Base-by-base conservation (phyloP, 179 eudicot genomes). In the Beta lomatogona region DNA sequence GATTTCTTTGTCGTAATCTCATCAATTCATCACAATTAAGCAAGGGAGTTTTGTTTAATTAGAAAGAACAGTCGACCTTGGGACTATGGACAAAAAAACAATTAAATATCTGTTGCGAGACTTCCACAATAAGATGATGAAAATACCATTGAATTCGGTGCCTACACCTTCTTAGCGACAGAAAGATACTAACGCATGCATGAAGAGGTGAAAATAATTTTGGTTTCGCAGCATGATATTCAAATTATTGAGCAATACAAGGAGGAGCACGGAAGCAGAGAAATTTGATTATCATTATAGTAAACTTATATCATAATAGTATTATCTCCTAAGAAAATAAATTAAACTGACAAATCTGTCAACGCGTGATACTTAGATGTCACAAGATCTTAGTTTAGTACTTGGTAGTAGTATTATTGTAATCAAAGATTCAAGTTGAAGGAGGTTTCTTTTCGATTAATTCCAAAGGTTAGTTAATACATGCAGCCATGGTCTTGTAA, bases 221-320 rank as follows among this genome's bases (percentile, higher is more conserved):
- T 59, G 19, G 73, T 8, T 53, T 63, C 4, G 65, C 53, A 19
- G 67, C 75, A 44, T 75, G 46, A 55, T 66, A 44, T 53, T 67
- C 75, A 75, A 81, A 81, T 54, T 16, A 44, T 75, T 75, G 59
- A 66, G 79, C 55, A 75, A 44, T 28, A 67, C 79, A 55, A 65
- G 67, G 18, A 67, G 14, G 6, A 19, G 74, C 79, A 36, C 79
- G n/a, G 46, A 64, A 74, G 12, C 22, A 74, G 65, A 81, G 83
- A 67, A 13, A 22, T 45, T 73, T 48, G 2, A 19, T 54, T 13
- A 74, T 54, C 75, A 74, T 4, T 65, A 36, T 5, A 22, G 25
- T 1, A 6, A 13, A 4, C 12, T 63, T 22, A 61, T 36, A 77
- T 0, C 57, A 44, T 61, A 31, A 59, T 45, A 44, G 3, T 11